Percentiles rank a stretch among this genome's conserved stretches.
Conservation (phyloP, 2,329 filamentous ascomycete genomes). For the Apiospora kogelbergensis region DNA sequence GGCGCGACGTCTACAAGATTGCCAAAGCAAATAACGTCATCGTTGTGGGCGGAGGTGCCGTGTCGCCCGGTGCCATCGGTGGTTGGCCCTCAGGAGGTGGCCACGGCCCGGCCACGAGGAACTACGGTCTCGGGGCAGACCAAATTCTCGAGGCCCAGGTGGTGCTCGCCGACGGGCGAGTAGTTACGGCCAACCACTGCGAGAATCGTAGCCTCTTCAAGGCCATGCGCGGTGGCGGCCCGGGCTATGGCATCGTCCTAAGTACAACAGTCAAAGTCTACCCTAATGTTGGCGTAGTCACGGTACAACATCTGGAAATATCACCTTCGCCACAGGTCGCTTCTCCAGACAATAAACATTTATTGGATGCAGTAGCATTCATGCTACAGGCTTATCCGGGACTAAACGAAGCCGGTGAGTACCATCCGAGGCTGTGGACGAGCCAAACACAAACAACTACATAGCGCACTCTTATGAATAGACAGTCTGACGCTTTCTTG, state of each 20-base stretch:
- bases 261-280: background rate
- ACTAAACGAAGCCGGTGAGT: constrained; percentile 31
- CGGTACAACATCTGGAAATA: constrained; percentile 24
- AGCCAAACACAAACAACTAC: background rate
- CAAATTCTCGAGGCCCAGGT: constrained; percentile 42
- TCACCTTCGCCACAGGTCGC: constrained; percentile 17
- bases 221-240: constrained; percentile 23
- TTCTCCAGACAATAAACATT: constrained; percentile 25
- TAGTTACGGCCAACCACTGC: constrained; percentile 15
- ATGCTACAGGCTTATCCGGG: constrained; percentile 31
- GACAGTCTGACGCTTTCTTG: constrained; percentile 10
- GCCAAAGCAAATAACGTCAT: constrained; percentile 37
- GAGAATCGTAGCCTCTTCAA: constrained; percentile 22
- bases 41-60: constrained; percentile 47
- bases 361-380: constrained; percentile 26
- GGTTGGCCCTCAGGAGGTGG: constrained; percentile 47
- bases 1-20: constrained; percentile 37
- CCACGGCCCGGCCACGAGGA: constrained; percentile 36
- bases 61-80: constrained; percentile 52
- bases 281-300: constrained; percentile 27
- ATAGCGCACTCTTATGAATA: background rate
- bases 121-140: constrained; percentile 44
- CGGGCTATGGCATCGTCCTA: constrained; percentile 36
- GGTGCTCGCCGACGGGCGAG: constrained; percentile 17
- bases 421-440: constrained; percentile 9